Evolutionary conservation across 306 rosid species (phyloP), one percentile per base, ranked within the genome.

Genomic region (Quillaja saponaria): DNA sequence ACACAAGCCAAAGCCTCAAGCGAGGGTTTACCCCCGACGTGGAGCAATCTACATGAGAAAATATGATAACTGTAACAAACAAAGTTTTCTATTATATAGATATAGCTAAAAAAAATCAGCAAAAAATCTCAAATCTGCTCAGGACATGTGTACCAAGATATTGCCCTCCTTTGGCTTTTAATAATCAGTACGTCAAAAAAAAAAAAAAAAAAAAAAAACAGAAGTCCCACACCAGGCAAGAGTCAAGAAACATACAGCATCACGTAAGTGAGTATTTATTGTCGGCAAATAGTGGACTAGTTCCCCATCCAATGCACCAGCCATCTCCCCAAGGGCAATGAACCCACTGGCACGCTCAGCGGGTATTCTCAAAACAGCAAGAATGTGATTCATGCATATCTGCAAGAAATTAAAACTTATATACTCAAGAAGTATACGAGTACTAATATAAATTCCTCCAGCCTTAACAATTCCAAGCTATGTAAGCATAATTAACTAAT

Each of bases 291-390:
- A 92, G 77, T 74, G 64, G 58, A 81, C 60, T 13, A 92, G 96
- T 69, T 89, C 99, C 77, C 99, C 95, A 69, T 88, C 96, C 84
- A 92, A 76, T 16, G 99, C 99, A 67, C 88, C 95, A 61, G 99
- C 99, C 99, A 92, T 92, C 87, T 92, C 99, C 66, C 99, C 99
- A 1, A 92, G 99, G 64, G 99, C 99, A 79, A 83, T 76, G 82
- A 92, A 92, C 58, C 96, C 99, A 83, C 95, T 89, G 71, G 89
- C 96, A 52, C 99, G 96, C 61, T 92, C 99, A 52, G 89, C 95
- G 39, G 99, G 96, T 59, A 83, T 74, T 81, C 85, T 84, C 72
- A 92, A 72, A 73, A 92, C 99, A 3, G 96, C 83, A 62, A 92
- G 89, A 66, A 92, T 92, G 73, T 92, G 99, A 80, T 89, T 73